Base-by-base conservation (phyloP, 257 asterid species). In the Verbascum thapsus region DNA sequence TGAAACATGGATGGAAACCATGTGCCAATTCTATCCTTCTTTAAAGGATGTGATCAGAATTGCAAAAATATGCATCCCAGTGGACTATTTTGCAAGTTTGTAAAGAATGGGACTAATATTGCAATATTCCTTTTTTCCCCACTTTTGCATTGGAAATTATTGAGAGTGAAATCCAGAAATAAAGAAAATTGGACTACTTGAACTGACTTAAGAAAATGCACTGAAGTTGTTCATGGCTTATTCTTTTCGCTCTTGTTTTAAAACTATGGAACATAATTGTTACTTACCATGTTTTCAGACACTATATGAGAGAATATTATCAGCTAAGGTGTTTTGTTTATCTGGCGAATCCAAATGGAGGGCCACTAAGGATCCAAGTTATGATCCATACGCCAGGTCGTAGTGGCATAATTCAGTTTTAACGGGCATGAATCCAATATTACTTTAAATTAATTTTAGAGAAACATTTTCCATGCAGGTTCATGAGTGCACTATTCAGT, bases 401-500 rank as follows among this genome's bases (percentile, higher is more conserved):
- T 63, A 30, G 23, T 40, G 16, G 20, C 19, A 41, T 16, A 41
- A 1, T 69, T 58, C 19, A 61, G 54, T 55, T 63, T 37, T 53
- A 44, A 12, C 22, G 20, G 38, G 55, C 64, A 49, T 10, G n/a
- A 47, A 58, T 52, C 58, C 61, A 32, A 22, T 44, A 35, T 45
- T 16, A 13, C 67, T 59, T 13, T 20, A 10, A 30, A 67, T 35
- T 61, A 50, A 76, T 64, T 58, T 59, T 37, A 18, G 50, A 20
- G 26, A 16, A 58, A 56, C 61, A 23, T 59, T 53, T 52, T 56
- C 37, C 44, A 20, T 70, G 78, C 91, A 90, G 98, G 80, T 90
- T 90, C 80, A 85, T 82, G 81, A 80, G 78, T 56, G 81, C 94
- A 1, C 58, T 90, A 59, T 88, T 82, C 68, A 72, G 88, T 66